Percentiles rank a stretch among this genome's conserved stretches.
Conservation (phyloP, 2,329 filamentous ascomycete genomes). For the Colletotrichum paranaense region DNA sequence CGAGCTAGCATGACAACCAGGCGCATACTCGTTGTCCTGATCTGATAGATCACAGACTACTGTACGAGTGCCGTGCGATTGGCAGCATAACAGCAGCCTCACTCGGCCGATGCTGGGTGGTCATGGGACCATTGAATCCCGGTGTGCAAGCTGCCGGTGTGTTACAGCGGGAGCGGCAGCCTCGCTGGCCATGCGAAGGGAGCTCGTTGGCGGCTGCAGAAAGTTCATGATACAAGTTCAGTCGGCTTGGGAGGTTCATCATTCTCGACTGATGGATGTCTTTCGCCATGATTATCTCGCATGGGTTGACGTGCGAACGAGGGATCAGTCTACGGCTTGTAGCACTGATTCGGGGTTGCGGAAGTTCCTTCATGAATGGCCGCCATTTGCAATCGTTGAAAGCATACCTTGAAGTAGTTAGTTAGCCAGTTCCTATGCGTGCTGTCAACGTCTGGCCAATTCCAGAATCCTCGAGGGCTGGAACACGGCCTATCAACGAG, state of each 20-base stretch:
- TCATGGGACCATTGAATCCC: conserved; percentile 27
- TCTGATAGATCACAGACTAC: background rate
- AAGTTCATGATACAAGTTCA: background rate
- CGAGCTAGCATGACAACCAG: background rate
- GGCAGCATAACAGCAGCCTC: conserved; percentile 5
- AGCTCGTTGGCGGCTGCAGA: background rate
- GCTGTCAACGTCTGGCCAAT: conserved; percentile 21
- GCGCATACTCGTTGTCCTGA: background rate
- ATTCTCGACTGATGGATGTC: conserved; percentile 21
- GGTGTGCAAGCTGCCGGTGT: conserved; percentile 13
- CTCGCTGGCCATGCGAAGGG: background rate
- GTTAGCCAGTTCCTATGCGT: background rate
- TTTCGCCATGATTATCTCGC: background rate
- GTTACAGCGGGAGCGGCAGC: conserved; percentile 5
- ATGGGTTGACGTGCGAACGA: conserved; percentile 6
- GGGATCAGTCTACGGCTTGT: conserved; percentile 7
- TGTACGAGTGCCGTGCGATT: conserved; percentile 15
- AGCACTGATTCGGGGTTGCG: background rate
- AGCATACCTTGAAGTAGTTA: background rate
- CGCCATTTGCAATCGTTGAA: background rate
- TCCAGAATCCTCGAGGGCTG: conserved; percentile 19
- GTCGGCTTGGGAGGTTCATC: conserved; percentile 2
- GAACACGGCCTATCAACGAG: conserved; percentile 16
- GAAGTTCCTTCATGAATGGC: background rate
- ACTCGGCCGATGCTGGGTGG: conserved; percentile 7